These are phyloP conservation scores for Histomonas meleagridis DNA, from an alignment of 208 protist species.

Conservation along the genomic window DNA sequence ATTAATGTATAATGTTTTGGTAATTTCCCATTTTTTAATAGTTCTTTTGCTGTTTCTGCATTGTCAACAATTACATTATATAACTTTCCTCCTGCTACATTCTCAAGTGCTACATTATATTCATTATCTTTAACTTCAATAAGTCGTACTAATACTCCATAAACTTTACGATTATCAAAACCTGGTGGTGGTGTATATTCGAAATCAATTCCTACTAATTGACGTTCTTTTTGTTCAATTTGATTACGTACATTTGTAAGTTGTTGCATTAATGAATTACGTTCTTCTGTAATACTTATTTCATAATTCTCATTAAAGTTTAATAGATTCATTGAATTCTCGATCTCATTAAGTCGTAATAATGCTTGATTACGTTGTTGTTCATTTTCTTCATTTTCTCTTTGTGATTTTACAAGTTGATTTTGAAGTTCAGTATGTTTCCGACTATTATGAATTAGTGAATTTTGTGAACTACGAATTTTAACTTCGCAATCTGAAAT, in stretches of 20 bases:
- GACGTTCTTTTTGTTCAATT: not conserved
- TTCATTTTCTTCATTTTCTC: not conserved
- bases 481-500: not conserved
- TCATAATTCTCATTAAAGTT: slow-evolving; percentile 9
- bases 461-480: not conserved
- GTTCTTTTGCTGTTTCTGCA: slow-evolving; percentile 68
- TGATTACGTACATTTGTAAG: not conserved
- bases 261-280: not conserved
- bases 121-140: slow-evolving; percentile 15
- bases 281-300: not conserved
- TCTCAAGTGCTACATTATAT: not conserved
- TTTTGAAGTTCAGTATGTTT: not conserved
- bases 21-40: slow-evolving; percentile 67
- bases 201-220: not conserved
- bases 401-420: not conserved
- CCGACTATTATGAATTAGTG: not conserved
- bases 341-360: not conserved
- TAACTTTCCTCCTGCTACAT: slow-evolving; percentile 68
- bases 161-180: not conserved
- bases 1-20: slow-evolving; percentile 80
- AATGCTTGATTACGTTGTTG: not conserved
- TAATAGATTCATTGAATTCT: not conserved
- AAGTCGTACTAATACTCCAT: slow-evolving; percentile 17
- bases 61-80: slow-evolving; percentile 80
- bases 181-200: not conserved